These are phyloP conservation scores for Orbilia blumenaviensis DNA, from an alignment of 2,329 filamentous ascomycete genomes.

Conservation along the genomic window DNA sequence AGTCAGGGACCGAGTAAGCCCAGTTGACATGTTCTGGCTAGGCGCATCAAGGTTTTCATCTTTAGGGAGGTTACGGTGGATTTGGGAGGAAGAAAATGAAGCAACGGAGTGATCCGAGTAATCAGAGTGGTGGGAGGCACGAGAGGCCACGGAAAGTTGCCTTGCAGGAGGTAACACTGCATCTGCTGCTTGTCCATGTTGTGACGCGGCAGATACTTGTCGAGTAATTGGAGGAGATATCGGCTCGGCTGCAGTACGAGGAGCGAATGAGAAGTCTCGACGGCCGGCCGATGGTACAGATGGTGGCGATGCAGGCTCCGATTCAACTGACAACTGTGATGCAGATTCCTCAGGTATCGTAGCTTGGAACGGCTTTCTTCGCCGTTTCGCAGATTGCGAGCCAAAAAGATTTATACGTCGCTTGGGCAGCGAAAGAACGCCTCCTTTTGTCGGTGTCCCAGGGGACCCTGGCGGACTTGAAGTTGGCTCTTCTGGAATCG, in stretches of 20 bases:
- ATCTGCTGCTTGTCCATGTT: slow-evolving; percentile 14
- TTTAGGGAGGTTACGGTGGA: slow-evolving; percentile 61
- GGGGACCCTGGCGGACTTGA: slow-evolving; percentile 31
- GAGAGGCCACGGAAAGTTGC: slow-evolving; percentile 43
- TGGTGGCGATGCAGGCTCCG: slow-evolving; percentile 40
- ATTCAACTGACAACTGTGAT: slow-evolving; percentile 40
- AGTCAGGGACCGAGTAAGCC: slow-evolving; percentile 68
- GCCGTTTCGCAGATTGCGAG: slow-evolving; percentile 55
- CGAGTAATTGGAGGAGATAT: slow-evolving; percentile 49
- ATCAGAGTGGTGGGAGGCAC: slow-evolving; percentile 45
- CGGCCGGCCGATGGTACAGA: slow-evolving; percentile 17
- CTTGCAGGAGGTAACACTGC: slow-evolving; percentile 44
- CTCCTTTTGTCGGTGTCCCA: slow-evolving; percentile 27
- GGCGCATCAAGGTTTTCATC: slow-evolving; percentile 63
- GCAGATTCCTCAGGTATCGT: slow-evolving; percentile 50
- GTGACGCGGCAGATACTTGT: slow-evolving; percentile 39
- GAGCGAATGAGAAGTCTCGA: slow-evolving; percentile 49
- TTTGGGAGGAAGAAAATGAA: slow-evolving; percentile 35
- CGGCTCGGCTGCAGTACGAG: slow-evolving; percentile 45
- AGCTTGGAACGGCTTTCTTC: slow-evolving; percentile 53
- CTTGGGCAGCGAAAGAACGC: slow-evolving; percentile 54
- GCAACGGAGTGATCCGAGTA: slow-evolving; percentile 32
- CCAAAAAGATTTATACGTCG: slow-evolving; percentile 56
- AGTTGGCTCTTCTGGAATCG: background rate
- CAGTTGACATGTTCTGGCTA: slow-evolving; percentile 65